A percentile compares a stretch with the other conserved stretches of the same genome.
phyloP scores from a whole-genome alignment of 257 asterid species.

The Jacaranda mimosifolia region DNA sequence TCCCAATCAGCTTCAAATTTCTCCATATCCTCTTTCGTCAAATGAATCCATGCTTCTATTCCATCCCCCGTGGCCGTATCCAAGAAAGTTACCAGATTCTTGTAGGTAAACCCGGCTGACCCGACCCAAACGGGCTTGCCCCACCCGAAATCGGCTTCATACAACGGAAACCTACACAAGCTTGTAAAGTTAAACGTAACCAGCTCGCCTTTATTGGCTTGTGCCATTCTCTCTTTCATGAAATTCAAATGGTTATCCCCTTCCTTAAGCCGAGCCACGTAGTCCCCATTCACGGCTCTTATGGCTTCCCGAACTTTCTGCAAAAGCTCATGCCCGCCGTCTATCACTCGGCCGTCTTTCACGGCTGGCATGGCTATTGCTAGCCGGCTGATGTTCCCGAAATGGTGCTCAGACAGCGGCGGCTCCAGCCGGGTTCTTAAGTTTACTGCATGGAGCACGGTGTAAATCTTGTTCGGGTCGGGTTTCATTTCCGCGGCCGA shows the following conservation, averaged over 20 bases:
- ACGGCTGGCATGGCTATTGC: slow-evolving; percentile 38
- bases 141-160: slow-evolving; percentile 66
- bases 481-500: slow-evolving; percentile 24
- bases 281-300: slow-evolving; percentile 33
- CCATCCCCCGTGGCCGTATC: slow-evolving; percentile 51
- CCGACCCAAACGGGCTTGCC: slow-evolving; percentile 59
- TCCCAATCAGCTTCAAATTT: slow-evolving; percentile 53
- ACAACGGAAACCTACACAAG: slow-evolving; percentile 59
- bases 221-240: slow-evolving; percentile 31
- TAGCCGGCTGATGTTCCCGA: slow-evolving; percentile 44
- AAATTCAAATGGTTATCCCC: slow-evolving; percentile 40
- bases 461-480: slow-evolving; percentile 41
- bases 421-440: slow-evolving; percentile 45
- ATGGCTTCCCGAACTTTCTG: slow-evolving; percentile 45
- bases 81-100: slow-evolving; percentile 47
- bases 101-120: slow-evolving; percentile 38
- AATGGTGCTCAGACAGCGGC: slow-evolving; percentile 39
- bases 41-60: slow-evolving; percentile 52
- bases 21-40: slow-evolving; percentile 53
- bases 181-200: slow-evolving; percentile 53
- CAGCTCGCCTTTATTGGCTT: slow-evolving; percentile 36
- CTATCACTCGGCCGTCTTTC: slow-evolving; percentile 11
- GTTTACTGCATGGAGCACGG: slow-evolving; percentile 53
- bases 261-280: slow-evolving; percentile 31
- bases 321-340: slow-evolving; percentile 27